Percentiles rank a stretch among this genome's conserved stretches.
phyloP scores from a whole-genome alignment of 495 filamentous ascomycete genomes.

The Podospora didyma region DNA sequence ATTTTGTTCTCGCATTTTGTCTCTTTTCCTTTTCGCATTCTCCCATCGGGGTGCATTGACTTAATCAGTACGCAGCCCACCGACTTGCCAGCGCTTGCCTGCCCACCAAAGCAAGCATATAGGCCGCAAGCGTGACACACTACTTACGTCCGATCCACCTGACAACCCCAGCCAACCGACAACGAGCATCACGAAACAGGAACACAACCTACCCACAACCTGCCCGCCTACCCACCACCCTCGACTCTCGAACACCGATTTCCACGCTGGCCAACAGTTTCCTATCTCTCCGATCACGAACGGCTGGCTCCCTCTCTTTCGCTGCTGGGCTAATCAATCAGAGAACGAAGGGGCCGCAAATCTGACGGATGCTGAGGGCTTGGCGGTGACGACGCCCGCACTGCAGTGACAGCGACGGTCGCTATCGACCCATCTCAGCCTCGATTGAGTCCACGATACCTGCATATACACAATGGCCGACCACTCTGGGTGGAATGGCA shows the following conservation, averaged over 20 bases:
- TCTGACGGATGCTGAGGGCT: constrained; percentile 12
- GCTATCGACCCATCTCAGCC: constrained; percentile 8
- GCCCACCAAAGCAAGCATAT: neutral
- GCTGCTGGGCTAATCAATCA: neutral
- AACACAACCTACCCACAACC: neutral
- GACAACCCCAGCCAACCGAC: neutral
- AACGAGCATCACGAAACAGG: neutral
- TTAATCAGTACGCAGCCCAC: neutral
- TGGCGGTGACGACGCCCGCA: constrained; percentile 16
- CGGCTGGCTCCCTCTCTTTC: too few species aligned
- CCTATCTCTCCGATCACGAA: too few species aligned
- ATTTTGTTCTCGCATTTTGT: neutral
- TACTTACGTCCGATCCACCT: neutral
- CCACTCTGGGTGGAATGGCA: constrained; percentile 57
- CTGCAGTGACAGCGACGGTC: constrained; percentile 10
- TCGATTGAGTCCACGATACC: constrained; percentile 4
- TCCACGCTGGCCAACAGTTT: neutral
- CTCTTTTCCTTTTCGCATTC: neutral
- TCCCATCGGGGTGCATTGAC: neutral
- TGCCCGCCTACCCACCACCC: neutral
- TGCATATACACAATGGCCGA: constrained; percentile 18
- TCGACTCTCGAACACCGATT: neutral
- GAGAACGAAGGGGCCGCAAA: neutral
- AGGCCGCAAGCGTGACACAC: neutral
- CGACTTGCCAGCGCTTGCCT: neutral